A percentile compares a stretch with the other conserved stretches of the same genome.
Evolutionary conservation across 495 filamentous ascomycete species (phyloP).

Genomic region (Daldinia bambusicola): DNA sequence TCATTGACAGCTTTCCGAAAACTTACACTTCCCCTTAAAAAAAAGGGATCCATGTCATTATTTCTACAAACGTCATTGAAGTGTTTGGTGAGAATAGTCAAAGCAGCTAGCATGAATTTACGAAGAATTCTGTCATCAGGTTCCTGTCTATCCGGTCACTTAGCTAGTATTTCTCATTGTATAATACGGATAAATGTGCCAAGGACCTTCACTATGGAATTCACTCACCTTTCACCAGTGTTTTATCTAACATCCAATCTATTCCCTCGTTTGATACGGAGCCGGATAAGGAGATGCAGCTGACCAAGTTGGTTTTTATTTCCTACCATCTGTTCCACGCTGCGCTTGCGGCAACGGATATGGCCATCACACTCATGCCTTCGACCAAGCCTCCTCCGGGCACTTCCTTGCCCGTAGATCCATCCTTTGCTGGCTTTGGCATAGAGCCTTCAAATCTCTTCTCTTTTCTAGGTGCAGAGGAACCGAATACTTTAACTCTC

Average conservation of each 20-base stretch:
- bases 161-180: too few relatives aligned
- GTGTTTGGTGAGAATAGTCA: neutral
- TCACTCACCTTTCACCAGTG: too few relatives aligned
- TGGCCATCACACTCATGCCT: conserved; percentile 21
- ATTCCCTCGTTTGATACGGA: neutral
- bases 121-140: neutral
- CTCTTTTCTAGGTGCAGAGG: conserved; percentile 49
- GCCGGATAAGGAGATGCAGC: neutral
- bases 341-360: conserved; percentile 4
- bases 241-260: neutral
- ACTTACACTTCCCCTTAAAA: too few relatives aligned
- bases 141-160: neutral
- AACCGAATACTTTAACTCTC: conserved; percentile 47
- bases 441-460: conserved; percentile 56
- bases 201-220: too few relatives aligned
- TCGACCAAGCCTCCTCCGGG: conserved; percentile 18
- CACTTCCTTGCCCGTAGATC: conserved; percentile 26
- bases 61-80: neutral
- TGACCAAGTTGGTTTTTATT: neutral
- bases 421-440: conserved; percentile 53
- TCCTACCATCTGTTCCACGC: too few relatives aligned
- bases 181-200: too few relatives aligned
- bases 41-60: neutral
- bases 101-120: neutral
- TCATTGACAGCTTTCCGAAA: neutral